These are phyloP conservation scores for Talaromyces sp. DNA, from an alignment of 2,329 filamentous ascomycete species.

Conservation along the genomic window DNA sequence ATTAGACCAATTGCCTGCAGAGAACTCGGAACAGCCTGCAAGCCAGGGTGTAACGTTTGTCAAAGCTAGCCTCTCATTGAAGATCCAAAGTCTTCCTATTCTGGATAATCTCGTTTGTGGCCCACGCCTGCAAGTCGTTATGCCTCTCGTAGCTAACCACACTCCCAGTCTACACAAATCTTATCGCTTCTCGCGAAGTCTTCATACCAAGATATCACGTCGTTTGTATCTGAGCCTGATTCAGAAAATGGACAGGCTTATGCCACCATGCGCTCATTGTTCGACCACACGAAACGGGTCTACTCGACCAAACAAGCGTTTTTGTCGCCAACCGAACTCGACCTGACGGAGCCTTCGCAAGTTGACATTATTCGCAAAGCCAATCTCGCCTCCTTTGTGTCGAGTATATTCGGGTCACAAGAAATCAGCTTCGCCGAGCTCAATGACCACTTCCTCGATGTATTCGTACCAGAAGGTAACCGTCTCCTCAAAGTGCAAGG, in stretches of 20 bases:
- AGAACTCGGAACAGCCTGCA: slow-evolving; percentile 22
- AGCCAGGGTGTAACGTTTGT: slow-evolving; percentile 32
- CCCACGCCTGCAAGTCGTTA: background rate
- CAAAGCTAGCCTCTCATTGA: slow-evolving; percentile 42
- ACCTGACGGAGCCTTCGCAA: slow-evolving; percentile 47
- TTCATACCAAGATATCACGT: slow-evolving; percentile 51
- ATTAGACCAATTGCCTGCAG: slow-evolving; percentile 27
- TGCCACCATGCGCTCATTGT: slow-evolving; percentile 54
- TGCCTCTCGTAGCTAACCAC: background rate
- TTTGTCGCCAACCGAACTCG: slow-evolving; percentile 48
- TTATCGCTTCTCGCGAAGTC: slow-evolving; percentile 53
- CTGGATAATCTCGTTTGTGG: slow-evolving; percentile 54
- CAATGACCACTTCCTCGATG: slow-evolving; percentile 58
- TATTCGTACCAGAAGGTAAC: slow-evolving; percentile 56
- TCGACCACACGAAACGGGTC: slow-evolving; percentile 58
- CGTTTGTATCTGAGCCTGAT: slow-evolving; percentile 50
- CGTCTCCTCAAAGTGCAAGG: slow-evolving; percentile 56
- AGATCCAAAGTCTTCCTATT: slow-evolving; percentile 55
- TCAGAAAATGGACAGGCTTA: slow-evolving; percentile 57
- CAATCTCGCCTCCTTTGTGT: slow-evolving; percentile 60
- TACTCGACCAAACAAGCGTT: slow-evolving; percentile 54
- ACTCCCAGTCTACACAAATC: slow-evolving; percentile 51
- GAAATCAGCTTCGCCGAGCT: slow-evolving; percentile 60
- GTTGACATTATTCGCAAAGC: slow-evolving; percentile 57
- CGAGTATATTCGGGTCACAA: slow-evolving; percentile 57